Evolutionary conservation across 768 basidiomycete genomes (phyloP), one percentile per base, ranked within the genome.

Genomic region (Tylopilus rubrobrunneus): DNA sequence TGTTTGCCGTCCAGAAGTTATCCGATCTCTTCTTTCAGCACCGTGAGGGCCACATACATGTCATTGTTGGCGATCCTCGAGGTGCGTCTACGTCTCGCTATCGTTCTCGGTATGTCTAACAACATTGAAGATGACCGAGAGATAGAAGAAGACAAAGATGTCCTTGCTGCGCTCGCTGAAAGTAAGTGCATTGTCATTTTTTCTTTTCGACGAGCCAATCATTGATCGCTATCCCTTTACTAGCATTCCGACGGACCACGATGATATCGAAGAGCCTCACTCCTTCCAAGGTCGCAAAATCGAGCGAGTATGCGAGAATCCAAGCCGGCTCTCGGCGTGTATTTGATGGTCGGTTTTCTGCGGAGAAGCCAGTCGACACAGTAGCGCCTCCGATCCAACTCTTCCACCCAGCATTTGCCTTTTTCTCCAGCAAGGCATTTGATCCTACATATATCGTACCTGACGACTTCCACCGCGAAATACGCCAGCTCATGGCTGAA

Each of bases 21-120:
- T 25, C 25, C 25, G 25, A 25, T 25, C 52, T 55, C 6, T 50
- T 65, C 12, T 25, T 25, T 25, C 25, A 25, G 71, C 70, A 15
- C 73, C 73, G 3, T 9, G 56, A 45, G 62, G 76, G 29, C 55
- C 66, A 53, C 17, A 69, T 71, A 33, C 43, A 19, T 6, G 51
- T 70, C 45, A 45, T 62, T 23, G 29, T 47, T 25, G 25, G 25
- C 25, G 15, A 12, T 8, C 0, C 9, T 17, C 7, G 54, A 29
- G 2, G 48, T 55, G 48, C 60, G 25, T 25, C 25, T 25, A 25
- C 25, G 25, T 11, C 33, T 34, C 33, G 12, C 11, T 12, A 34
- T 34, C 33, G 12, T 34, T 12, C 33, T 34, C 33, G 3, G 31
- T 9, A 8, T 31, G 31, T 31, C 8, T 11, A 31, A 31, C 31